Base-by-base conservation (phyloP, 768 basidiomycete species). In the Agrocybe praecox region DNA sequence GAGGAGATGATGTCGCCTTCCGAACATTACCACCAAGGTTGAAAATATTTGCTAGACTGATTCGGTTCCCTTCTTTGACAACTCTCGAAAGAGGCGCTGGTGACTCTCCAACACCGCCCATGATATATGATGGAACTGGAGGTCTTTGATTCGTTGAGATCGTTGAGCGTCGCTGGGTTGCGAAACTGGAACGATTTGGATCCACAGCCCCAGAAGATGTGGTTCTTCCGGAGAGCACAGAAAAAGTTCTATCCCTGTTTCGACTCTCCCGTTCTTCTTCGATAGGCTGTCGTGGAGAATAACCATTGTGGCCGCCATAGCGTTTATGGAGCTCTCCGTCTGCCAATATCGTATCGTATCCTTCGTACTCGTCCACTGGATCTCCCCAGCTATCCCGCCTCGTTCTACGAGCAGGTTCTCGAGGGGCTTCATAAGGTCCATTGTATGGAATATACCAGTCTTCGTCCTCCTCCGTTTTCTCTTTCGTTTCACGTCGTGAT, bases 371-470 rank as follows among this genome's bases (percentile, higher is more conserved):
- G 12, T 65, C 64, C 61, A 78, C 57, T 15, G 69, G 67, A 55
- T 80, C 76, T 2, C 76, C 74, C 73, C 76, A 78, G 59, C 77
- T 80, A 64, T 75, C 76, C 59, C 76, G 69, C 57, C 62, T 65
- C 60, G 42, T 61, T 45, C 64, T 58, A 22, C 70, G 60, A 57
- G 75, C 62, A 8, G 63, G 63, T 52, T 65, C 66, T 43, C 62
- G 69, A 11, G 76, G 72, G n/a, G 69, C 67, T 60, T 87, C 85
- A 69, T 82, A 80, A 1, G 86, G 84, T 0, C 85, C 84, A 59
- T 82, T 83, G 75, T 88, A 86, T 0, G 86, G 85, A 47, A 83
- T 83, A 69, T 85, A 86, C 81, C 83, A 84, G 54, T 85, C 80
- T 18, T 80, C 80, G 21, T 79, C 73, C 14, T 65, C 52, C n/a